Base-by-base conservation (phyloP, 176 grass and related monocot genomes). In the Carex pumila region DNA sequence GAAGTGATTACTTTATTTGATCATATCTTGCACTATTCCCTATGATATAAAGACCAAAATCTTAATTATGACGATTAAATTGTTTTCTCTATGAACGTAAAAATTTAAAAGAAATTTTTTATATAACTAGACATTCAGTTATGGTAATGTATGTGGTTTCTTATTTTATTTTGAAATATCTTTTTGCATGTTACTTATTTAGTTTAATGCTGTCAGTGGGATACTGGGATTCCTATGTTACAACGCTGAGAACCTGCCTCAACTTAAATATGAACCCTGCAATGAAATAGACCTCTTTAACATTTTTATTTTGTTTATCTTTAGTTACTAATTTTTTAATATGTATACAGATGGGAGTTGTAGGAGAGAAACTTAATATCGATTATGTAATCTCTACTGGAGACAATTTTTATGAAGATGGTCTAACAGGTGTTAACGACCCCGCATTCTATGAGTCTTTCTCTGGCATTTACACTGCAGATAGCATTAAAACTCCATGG, bases 311-410 rank as follows among this genome's bases (percentile, higher is more conserved):
- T 60, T 30, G 0, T 18, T 41, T 17, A 7, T 37, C 14, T 63
- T 81, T 21, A 59, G 18, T 81, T 64, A 11, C n/a, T 15, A 43
- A 61, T 19, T 41, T 45, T 36, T 15, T 54, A 15, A 74, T 74
- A 61, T 71, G 17, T 74, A 8, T 72, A 14, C n/a, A 98, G 95
- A 98, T 98, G 92, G 92, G 92, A 65, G 85, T 57, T 64, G 36
- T 98, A 54, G 92, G 91, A 21, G 70, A 91, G 52, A 37, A 78
- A 67, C 86, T 97, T 12, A 54, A 83, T 39, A 93, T 98, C 17
- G 95, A 98, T 81, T 98, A 92, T 78, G 95, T 98, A n/a, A 80
- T 98, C 21, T 98, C 95, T 18, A 91, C 89, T 0, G 95, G 95
- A 7, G 95, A 98, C 74, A 94, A 97, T 66, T 97, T 97, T 81